Percentiles rank a stretch among this genome's conserved stretches.
phyloP scores from a whole-genome alignment of 352 stramenopile genomes.

The Pythium rishiriense region DNA sequence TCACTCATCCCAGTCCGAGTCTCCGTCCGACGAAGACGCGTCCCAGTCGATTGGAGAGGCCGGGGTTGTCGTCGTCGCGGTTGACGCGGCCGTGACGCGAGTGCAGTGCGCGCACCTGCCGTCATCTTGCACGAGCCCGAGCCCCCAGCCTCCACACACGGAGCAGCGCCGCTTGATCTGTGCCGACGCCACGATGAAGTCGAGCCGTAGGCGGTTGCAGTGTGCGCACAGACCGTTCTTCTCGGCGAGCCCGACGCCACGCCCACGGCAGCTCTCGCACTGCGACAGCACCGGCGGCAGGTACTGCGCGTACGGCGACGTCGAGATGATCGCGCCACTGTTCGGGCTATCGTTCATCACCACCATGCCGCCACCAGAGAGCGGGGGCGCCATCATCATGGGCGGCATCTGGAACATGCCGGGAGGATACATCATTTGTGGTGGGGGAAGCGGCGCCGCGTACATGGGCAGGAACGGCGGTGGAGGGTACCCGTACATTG shows the following conservation, averaged over 20 bases:
- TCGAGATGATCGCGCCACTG: conserved; percentile 18
- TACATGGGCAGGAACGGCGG: conserved; percentile 19
- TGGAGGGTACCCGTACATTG: conserved; percentile 14
- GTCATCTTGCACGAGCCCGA: conserved; percentile 48
- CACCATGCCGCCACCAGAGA: background rate
- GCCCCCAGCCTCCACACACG: conserved; percentile 56
- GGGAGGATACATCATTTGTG: conserved; percentile 10
- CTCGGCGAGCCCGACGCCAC: conserved; percentile 59
- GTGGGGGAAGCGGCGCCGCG: conserved; percentile 4
- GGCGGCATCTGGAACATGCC: background rate
- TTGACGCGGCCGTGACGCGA: conserved; percentile 13
- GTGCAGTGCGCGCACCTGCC: conserved; percentile 59
- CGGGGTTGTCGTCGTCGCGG: background rate
- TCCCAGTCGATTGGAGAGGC: conserved; percentile 44
- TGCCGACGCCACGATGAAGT: conserved; percentile 69
- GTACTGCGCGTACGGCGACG: conserved; percentile 15
- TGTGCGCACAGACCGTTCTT: conserved; percentile 72
- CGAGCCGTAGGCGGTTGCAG: conserved; percentile 66
- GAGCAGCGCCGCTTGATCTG: conserved; percentile 57
- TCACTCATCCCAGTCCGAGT: conserved; percentile 54
- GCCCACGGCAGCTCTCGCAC: conserved; percentile 53
- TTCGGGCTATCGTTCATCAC: background rate
- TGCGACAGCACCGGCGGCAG: conserved; percentile 36
- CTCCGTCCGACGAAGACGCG: conserved; percentile 38
- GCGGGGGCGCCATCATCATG: conserved; percentile 7